phyloP scores from a whole-genome alignment of 768 basidiomycete species.

The Candolleomyces efflorescens region DNA sequence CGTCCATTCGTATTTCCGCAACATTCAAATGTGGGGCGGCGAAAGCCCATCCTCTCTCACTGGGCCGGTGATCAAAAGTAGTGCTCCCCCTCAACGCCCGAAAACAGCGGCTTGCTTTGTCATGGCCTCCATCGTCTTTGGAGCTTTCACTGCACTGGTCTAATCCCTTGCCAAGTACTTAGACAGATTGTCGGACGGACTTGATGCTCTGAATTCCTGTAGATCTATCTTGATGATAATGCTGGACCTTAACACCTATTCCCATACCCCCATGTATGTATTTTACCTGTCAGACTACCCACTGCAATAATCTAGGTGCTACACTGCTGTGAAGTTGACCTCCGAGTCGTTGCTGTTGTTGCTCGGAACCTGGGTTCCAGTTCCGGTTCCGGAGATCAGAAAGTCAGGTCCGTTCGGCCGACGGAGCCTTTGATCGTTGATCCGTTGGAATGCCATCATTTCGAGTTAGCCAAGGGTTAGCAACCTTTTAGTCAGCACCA shows the following conservation, averaged over 20 bases:
- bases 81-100: conserved; percentile 12
- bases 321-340: too few relatives aligned
- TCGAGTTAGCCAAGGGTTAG: background rate
- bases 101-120: conserved; percentile 1
- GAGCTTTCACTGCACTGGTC: background rate
- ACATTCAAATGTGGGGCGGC: conserved; percentile 63
- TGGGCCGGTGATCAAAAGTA: conserved; percentile 25
- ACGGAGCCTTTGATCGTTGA: too few relatives aligned
- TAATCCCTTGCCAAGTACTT: background rate
- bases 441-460: background rate
- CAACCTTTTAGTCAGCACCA: background rate
- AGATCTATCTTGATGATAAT: too few relatives aligned
- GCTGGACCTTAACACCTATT: too few relatives aligned
- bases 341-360: too few relatives aligned
- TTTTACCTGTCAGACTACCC: too few relatives aligned
- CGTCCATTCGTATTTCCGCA: conserved; percentile 73
- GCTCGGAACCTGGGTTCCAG: too few relatives aligned
- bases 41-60: conserved; percentile 44
- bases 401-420: too few relatives aligned
- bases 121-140: background rate
- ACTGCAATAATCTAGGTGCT: too few relatives aligned
- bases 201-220: too few relatives aligned
- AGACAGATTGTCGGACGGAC: background rate
- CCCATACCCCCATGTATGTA: too few relatives aligned
- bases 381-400: too few relatives aligned